phyloP scores from a whole-genome alignment of 2,329 filamentous ascomycete genomes.

The Fusarium chuoi region DNA sequence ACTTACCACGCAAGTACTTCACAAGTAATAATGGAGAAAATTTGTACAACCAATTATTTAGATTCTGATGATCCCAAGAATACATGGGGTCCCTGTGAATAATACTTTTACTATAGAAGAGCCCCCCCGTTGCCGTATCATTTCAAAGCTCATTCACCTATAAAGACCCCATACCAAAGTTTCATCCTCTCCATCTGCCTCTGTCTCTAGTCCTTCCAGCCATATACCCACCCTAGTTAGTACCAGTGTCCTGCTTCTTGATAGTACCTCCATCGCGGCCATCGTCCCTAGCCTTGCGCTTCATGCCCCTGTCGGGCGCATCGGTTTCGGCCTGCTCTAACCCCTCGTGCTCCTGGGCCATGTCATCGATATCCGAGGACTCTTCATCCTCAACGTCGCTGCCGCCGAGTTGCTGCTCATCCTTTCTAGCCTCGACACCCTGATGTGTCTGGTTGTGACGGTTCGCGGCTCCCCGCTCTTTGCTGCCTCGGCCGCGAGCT shows the following conservation, averaged over 20 bases:
- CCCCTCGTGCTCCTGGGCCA: background rate
- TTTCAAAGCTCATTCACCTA: background rate
- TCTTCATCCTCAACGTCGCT: fast-evolving
- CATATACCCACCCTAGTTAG: background rate
- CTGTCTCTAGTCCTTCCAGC: background rate
- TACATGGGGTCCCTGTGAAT: no score
- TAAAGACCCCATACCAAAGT: background rate
- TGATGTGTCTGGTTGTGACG: background rate
- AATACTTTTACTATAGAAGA: no score
- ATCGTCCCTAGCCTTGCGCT: background rate
- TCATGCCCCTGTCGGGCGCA: background rate
- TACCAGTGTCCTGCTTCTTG: background rate
- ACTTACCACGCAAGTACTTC: no score
- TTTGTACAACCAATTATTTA: no score
- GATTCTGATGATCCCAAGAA: no score
- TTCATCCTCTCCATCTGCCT: background rate
- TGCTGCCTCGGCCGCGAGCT: background rate
- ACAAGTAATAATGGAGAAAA: no score
- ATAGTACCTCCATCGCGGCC: background rate
- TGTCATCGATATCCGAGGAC: background rate
- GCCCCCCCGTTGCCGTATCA: no score
- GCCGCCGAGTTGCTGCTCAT: background rate
- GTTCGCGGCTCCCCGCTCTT: no score
- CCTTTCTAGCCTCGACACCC: background rate
- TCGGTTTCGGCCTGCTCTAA: background rate